Evolutionary conservation across 768 basidiomycete species (phyloP).

Genomic region (Kwoniella botswanensis): DNA sequence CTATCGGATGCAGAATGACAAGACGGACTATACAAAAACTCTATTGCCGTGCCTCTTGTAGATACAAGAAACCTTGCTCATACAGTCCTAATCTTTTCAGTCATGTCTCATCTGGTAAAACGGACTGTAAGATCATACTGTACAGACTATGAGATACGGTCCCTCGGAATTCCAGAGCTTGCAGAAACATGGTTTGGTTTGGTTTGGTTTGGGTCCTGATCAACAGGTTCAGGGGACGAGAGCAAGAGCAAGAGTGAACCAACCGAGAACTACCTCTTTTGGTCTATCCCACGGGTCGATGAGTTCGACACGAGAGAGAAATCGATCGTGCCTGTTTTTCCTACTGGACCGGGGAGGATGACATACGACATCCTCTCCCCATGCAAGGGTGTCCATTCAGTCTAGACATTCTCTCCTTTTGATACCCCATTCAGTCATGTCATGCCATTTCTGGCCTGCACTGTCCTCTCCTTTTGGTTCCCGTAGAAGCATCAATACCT

Average conservation of each 20-base stretch:
- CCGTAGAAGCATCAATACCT: background rate
- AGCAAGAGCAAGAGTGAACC: background rate
- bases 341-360: background rate
- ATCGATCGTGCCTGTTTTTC: slow-evolving; percentile 1
- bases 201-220: slow-evolving; percentile 2
- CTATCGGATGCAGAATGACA: background rate
- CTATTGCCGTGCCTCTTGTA: background rate
- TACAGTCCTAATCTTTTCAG: background rate
- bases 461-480: background rate
- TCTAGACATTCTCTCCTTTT: background rate
- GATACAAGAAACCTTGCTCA: background rate
- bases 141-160: no score
- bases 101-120: background rate
- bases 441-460: background rate
- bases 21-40: background rate
- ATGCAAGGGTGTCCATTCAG: background rate
- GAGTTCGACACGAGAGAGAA: background rate
- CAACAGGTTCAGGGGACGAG: slow-evolving; percentile 1
- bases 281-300: background rate
- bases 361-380: background rate
- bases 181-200: background rate
- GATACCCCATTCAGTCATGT: background rate
- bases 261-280: slow-evolving; percentile 6
- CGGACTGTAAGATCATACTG: background rate
- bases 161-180: background rate